Evolutionary conservation across 768 basidiomycete species (phyloP).

Genomic region (Candolleomyces eurysporus): DNA sequence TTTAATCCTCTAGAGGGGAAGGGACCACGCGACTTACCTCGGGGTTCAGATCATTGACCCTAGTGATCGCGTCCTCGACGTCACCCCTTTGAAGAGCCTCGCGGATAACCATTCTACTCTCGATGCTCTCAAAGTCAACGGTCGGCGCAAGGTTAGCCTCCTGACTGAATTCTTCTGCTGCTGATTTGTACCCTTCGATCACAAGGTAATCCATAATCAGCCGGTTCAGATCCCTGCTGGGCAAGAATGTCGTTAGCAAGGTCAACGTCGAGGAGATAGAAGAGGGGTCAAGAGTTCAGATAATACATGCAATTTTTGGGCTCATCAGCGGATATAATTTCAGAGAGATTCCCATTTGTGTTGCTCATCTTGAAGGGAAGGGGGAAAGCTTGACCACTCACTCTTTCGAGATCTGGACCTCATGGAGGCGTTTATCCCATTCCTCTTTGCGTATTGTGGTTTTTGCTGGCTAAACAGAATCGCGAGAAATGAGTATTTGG

Average conservation of each 20-base stretch:
- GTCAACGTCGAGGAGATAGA: constrained; percentile 12
- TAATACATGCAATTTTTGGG: constrained; percentile 71
- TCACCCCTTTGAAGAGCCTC: constrained; percentile 93
- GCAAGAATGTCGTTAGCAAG: constrained; percentile 18
- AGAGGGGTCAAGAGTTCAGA: constrained; percentile 53
- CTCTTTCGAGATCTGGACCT: constrained; percentile 84
- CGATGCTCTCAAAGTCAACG: constrained; percentile 89
- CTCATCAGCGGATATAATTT: constrained; percentile 59
- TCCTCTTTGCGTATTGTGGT: constrained; percentile 70
- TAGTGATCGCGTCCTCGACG: constrained; percentile 92
- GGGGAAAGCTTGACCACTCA: constrained; percentile 49
- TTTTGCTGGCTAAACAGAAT: constrained; percentile 44
- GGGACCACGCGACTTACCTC: constrained; percentile 66
- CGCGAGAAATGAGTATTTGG: neutral
- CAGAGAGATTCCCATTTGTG: constrained; percentile 99
- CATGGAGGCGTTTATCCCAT: constrained; percentile 82
- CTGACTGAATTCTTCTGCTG: constrained; percentile 91
- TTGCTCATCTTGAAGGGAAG: constrained; percentile 52
- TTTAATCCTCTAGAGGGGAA: constrained; percentile 70
- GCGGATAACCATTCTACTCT: constrained; percentile 91
- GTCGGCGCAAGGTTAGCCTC: constrained; percentile 78
- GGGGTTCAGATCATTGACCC: constrained; percentile 93
- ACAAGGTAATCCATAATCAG: constrained; percentile 98
- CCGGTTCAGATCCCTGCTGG: constrained; percentile 82
- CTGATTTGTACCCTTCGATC: constrained; percentile 95